Evolutionary conservation across 2,329 filamentous ascomycete genomes (phyloP).

Genomic region (Rhynchosporium secalis): DNA sequence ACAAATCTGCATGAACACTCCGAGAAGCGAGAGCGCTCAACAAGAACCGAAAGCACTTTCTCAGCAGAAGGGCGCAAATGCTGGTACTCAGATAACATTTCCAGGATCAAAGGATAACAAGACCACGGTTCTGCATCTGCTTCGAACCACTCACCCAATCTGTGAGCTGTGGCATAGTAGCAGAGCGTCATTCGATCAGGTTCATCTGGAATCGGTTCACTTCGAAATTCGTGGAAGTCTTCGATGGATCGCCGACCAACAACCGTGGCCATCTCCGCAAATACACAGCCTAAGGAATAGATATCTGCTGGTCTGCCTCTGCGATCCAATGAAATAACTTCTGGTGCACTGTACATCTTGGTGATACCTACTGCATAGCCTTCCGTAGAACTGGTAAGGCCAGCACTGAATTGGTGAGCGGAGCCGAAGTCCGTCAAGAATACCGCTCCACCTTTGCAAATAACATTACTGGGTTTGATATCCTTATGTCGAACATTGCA

Average conservation of each 20-base stretch:
- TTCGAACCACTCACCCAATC: slow-evolving; percentile 24
- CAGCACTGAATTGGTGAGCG: slow-evolving; percentile 23
- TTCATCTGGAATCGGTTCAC: slow-evolving; percentile 22
- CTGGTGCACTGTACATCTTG: slow-evolving; percentile 28
- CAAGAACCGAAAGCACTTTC: slow-evolving; percentile 8
- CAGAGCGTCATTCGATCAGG: slow-evolving; percentile 20
- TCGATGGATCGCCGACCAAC: slow-evolving; percentile 20
- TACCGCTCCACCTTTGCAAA: slow-evolving; percentile 24
- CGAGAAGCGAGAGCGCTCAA: background rate
- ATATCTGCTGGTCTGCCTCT: slow-evolving; percentile 26
- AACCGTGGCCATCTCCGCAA: slow-evolving; percentile 27
- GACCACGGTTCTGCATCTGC: slow-evolving; percentile 13
- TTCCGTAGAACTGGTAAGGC: slow-evolving; percentile 26
- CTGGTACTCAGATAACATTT: slow-evolving; percentile 20
- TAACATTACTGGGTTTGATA: slow-evolving; percentile 29
- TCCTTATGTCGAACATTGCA: slow-evolving; percentile 28
- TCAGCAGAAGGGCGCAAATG: slow-evolving; percentile 19
- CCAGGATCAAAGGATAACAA: slow-evolving; percentile 13
- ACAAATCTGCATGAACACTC: slow-evolving; percentile 1
- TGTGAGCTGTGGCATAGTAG: slow-evolving; percentile 27
- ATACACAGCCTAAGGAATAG: slow-evolving; percentile 26
- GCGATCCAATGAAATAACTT: slow-evolving; percentile 21
- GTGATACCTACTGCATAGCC: slow-evolving; percentile 24
- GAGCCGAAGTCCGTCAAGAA: slow-evolving; percentile 30
- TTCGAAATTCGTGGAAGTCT: slow-evolving; percentile 28